Evolutionary conservation across 352 stramenopile species (phyloP), one percentile per base, ranked within the genome.

Genomic region (Thraustochytrium striatum): DNA sequence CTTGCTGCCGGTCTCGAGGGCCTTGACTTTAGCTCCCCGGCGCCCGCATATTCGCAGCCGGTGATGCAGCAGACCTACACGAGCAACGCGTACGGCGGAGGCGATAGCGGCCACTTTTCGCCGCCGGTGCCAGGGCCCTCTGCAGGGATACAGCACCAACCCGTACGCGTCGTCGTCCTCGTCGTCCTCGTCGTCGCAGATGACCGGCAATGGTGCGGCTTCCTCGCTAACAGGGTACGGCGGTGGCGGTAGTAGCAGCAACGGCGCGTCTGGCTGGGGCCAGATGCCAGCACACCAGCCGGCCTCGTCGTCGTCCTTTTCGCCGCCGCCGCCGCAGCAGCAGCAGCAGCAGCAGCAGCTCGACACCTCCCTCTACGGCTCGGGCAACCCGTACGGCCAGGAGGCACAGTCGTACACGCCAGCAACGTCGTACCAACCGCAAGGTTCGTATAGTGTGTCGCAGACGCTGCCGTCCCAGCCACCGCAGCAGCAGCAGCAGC

Each of bases 301-400:
- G 57, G 19, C 57, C 16, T 62, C 19, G 16, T 30, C 57, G 57
- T 13, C 52, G 52, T 59, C 25, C 52, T 19, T 59, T 11, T 28
- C 52, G 19, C 25, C 38, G 13, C 58, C 33, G 38, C 44, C 38
- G 13, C 13, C 19, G 8, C 58, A 69, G 58, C 25, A 25, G 13
- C 58, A 69, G 58, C 57, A 62, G 38, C 58, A n/a, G 58, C 58
- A 69, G 58, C 58, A 69, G 58, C 58, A n/a, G 52, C 52, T 33
- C 19, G 25, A 59, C 52, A 11, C 52, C 13, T 70, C 33, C 9
- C 21, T 53, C 11, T 25, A 50, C 41, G 53, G 41, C 59, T 55
- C 59, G 3, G 13, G 39, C 39, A 70, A 55, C 59, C 59, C 59
- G 13, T 70, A n/a, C n/a, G n/a, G n/a, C n/a, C n/a, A n/a, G n/a